Percentiles rank a stretch among this genome's conserved stretches.
Evolutionary conservation across 805 yeast genomes (phyloP).

Genomic region (Ogataea dorogensis): DNA sequence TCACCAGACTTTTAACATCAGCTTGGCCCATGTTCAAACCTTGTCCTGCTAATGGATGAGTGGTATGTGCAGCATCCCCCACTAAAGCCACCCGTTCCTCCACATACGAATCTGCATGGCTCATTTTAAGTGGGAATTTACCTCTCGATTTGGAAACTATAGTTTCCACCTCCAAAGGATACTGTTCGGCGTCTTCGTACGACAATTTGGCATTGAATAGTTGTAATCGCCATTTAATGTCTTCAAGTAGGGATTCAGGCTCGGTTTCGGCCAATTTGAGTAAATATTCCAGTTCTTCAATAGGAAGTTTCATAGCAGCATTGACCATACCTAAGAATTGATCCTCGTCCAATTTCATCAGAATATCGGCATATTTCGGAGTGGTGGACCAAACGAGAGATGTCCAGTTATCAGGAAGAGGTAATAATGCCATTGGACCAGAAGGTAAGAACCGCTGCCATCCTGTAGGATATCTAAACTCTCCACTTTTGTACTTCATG

Average conservation of each 20-base stretch:
- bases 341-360: conserved; percentile 56
- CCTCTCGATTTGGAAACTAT: conserved; percentile 71
- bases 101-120: conserved; percentile 88
- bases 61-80: conserved; percentile 98
- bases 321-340: conserved; percentile 71
- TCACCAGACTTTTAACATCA: conserved; percentile 73
- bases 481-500: conserved; percentile 68
- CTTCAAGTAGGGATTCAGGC: conserved; percentile 53
- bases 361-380: conserved; percentile 64
- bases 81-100: conserved; percentile 85
- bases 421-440: conserved; percentile 91
- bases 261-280: conserved; percentile 44
- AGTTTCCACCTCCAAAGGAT: conserved; percentile 64
- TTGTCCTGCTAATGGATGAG: conserved; percentile 97
- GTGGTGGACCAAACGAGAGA: conserved; percentile 92
- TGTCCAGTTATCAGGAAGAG: conserved; percentile 83
- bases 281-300: conserved; percentile 72
- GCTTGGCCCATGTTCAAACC: conserved; percentile 97
- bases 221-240: conserved; percentile 69
- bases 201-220: conserved; percentile 33
- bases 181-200: conserved; percentile 51
- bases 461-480: conserved; percentile 62
- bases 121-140: conserved; percentile 80
- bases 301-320: conserved; percentile 80
- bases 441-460: conserved; percentile 91